phyloP scores from a whole-genome alignment of 371 early-diverging fungal species.

The Mortierella sp. region DNA sequence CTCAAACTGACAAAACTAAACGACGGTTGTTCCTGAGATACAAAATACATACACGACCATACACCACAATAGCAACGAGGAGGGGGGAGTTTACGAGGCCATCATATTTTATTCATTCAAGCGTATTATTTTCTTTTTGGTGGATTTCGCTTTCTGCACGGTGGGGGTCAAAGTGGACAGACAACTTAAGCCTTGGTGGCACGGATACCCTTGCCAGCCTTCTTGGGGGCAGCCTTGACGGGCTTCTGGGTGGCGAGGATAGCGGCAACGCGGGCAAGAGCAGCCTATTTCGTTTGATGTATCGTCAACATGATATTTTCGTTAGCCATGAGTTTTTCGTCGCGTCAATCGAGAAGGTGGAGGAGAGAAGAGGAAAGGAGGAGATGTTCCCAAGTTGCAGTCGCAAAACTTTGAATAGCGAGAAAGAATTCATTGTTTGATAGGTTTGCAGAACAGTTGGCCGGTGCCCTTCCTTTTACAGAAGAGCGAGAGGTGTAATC shows the following conservation, averaged over 20 bases:
- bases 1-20: too few relatives aligned
- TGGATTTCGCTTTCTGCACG: conserved; percentile 24
- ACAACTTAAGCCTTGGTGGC: conserved; percentile 49
- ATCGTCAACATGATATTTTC: not conserved
- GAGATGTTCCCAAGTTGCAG: conserved; percentile 43
- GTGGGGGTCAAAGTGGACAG: not conserved
- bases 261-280: conserved; percentile 86
- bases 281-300: conserved; percentile 64
- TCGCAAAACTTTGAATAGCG: conserved; percentile 58
- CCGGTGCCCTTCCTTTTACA: conserved; percentile 8
- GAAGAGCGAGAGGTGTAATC: conserved; percentile 27
- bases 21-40: too few relatives aligned
- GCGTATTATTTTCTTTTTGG: conserved; percentile 7
- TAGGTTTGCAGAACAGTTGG: conserved; percentile 37
- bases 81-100: conserved; percentile 9
- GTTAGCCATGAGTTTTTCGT: not conserved
- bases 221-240: conserved; percentile 72
- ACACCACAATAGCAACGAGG: too few relatives aligned
- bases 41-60: too few relatives aligned
- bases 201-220: conserved; percentile 65
- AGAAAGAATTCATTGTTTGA: conserved; percentile 45
- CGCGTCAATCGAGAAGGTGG: too few relatives aligned
- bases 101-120: conserved; percentile 15
- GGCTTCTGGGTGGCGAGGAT: conserved; percentile 76
- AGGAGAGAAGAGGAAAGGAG: not conserved